Evolutionary conservation across 805 yeast genomes (phyloP), one percentile per base, ranked within the genome.

Genomic region (Kurtzmaniella cleridarum): DNA sequence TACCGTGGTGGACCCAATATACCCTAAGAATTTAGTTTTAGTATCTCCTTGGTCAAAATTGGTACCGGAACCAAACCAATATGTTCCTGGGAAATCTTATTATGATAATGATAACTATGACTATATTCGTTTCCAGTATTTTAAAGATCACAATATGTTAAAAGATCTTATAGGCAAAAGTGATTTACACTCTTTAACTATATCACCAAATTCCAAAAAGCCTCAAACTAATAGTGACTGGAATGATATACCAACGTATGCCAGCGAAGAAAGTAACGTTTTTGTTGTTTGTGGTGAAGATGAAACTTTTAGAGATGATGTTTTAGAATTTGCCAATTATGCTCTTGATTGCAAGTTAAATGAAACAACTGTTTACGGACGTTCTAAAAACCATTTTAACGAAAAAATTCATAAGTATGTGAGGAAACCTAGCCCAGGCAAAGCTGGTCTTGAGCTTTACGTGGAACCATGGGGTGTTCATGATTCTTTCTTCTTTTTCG

Each of bases 1-100:
- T 14, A 17, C 18, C 1, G 26, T 17, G 3, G 40, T 49, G 3
- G 30, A 41, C 4, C 39, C 49, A 23, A 44, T 51, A 1, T 60
- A 44, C 44, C 71, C 69, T 1, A 46, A 44, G 11, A 50, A 53
- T 32, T 39, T 55, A 16, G 34, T 62, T 3, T 49, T 64, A 26
- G 46, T 64, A 27, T 52, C 60, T 34, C 74, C 74, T 0, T 68
- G 74, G 74, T 61, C 62, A 15, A 54, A 56, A 23, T 37, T 66
- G 38, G 35, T 41, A 5, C 62, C 65, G 1, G 49, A 45, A 3
- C 41, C 38, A 3, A 36, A 47, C 2, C 58, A 56, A 29, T 41
- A 46, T 9, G 38, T 36, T 9, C 57, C 62, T 5, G 71, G 71
- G 2, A 43, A 46, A 11, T 65, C 72, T 20, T 61, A 51, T 49